phyloP scores from a whole-genome alignment of 306 rosid species.

The Vigna angularis region DNA sequence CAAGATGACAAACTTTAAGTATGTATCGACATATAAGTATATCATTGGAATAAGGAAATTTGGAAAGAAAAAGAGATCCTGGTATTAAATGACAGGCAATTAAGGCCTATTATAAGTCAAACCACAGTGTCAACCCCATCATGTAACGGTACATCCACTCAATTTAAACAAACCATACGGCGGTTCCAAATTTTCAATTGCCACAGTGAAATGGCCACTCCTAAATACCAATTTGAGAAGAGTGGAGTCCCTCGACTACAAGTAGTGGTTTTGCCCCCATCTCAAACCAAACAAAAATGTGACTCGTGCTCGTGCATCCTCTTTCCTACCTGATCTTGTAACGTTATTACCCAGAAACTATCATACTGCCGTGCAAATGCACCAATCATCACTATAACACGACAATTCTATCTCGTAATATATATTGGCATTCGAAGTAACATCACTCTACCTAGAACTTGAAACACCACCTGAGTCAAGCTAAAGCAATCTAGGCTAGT shows the following conservation, averaged over 20 bases:
- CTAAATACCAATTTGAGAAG: conserved; percentile 12
- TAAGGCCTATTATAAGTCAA: conserved; percentile 8
- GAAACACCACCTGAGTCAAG: conserved; percentile 20
- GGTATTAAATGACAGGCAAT: conserved; percentile 15
- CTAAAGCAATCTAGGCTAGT: conserved; percentile 8
- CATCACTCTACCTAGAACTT: conserved; percentile 16
- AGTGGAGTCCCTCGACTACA: not conserved
- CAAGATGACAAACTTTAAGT: not conserved
- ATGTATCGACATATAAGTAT: not conserved
- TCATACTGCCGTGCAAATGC: conserved; percentile 14
- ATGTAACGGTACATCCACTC: not conserved
- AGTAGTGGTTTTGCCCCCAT: not conserved
- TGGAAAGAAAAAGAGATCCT: conserved; percentile 15
- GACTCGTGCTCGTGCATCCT: not conserved
- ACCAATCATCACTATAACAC: not conserved
- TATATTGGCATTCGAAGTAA: not conserved
- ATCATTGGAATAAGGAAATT: conserved; percentile 8
- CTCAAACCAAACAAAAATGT: conserved; percentile 2
- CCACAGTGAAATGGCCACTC: not conserved
- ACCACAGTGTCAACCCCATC: not conserved
- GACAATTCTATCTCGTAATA: not conserved
- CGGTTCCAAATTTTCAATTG: not conserved
- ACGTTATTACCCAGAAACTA: not conserved
- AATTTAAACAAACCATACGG: not conserved
- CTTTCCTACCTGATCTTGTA: not conserved